Conservation (phyloP, 768 basidiomycete species). For the Boletus subparvulus region DNA sequence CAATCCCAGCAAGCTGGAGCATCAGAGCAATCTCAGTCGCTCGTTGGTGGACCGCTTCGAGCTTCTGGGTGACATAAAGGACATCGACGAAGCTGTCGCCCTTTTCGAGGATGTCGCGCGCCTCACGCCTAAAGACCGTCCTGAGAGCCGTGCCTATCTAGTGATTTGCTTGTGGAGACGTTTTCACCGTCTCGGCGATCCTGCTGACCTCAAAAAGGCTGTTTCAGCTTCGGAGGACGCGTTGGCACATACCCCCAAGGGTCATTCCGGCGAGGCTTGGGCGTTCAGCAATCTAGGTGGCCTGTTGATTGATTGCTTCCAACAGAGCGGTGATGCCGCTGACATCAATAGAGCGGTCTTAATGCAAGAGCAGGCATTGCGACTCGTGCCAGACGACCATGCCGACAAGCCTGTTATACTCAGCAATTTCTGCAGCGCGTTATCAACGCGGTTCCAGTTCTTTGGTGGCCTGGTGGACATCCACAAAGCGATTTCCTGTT, state of each 20-base stretch:
- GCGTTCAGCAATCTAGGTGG: not conserved
- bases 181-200: not conserved
- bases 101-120: not conserved
- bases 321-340: not conserved
- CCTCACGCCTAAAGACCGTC: not conserved
- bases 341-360: conserved; percentile 4
- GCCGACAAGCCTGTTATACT: not conserved
- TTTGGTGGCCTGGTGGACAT: not conserved
- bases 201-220: not conserved
- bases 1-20: not conserved
- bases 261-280: not conserved
- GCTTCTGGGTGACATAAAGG: not conserved
- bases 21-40: not conserved
- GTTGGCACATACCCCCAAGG: not conserved
- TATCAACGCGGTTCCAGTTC: conserved; percentile 1
- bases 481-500: conserved; percentile 1
- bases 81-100: not conserved
- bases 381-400: not conserved
- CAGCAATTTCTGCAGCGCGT: not conserved
- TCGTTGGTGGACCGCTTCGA: not conserved
- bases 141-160: not conserved
- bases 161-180: not conserved
- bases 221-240: not conserved
- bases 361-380: not conserved
- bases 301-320: not conserved